Percentiles rank a stretch among this genome's conserved stretches.
These are phyloP conservation scores for Xylaria grammica DNA, from an alignment of 495 filamentous ascomycete species.

Conservation along the genomic window DNA sequence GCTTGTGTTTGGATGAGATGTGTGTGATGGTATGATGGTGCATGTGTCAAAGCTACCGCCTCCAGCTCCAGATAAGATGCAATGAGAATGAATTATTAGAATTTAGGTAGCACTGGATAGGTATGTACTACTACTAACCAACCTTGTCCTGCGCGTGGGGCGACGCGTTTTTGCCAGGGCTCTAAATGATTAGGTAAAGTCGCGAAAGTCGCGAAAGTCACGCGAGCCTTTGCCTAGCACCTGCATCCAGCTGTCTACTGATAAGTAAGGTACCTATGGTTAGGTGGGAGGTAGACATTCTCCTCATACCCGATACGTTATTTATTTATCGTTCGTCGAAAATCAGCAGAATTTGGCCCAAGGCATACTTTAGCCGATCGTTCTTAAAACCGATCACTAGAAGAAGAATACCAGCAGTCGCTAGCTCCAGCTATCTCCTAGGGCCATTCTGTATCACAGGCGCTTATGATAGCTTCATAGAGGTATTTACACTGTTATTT, in stretches of 20 bases:
- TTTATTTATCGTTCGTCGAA: too few species aligned
- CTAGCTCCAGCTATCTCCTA: too few species aligned
- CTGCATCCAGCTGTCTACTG: slow-evolving; percentile 7
- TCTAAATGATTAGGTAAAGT: too few species aligned
- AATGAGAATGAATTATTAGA: slow-evolving; percentile 17
- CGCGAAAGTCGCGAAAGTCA: slow-evolving; percentile 24
- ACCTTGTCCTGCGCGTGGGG: slow-evolving; percentile 27
- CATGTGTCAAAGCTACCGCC: neutral
- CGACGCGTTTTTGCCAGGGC: slow-evolving; percentile 27
- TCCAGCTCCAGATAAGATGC: slow-evolving; percentile 1
- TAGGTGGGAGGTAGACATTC: too few species aligned
- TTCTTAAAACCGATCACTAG: too few species aligned
- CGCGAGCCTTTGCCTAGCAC: neutral
- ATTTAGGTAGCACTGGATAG: neutral
- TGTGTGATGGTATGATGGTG: neutral
- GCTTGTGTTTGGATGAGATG: neutral
- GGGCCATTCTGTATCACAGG: too few species aligned
- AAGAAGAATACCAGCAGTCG: too few species aligned
- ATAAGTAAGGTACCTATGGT: neutral
- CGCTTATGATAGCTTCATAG: neutral
- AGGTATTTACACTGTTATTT: neutral
- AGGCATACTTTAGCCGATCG: too few species aligned
- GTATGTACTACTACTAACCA: neutral
- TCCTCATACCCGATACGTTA: too few species aligned
- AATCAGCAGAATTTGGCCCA: too few species aligned